A percentile compares a stretch with the other conserved stretches of the same genome.
These are phyloP conservation scores for Choricystis sp. DNA, from an alignment of 139 green algal genomes.

Conservation along the genomic window DNA sequence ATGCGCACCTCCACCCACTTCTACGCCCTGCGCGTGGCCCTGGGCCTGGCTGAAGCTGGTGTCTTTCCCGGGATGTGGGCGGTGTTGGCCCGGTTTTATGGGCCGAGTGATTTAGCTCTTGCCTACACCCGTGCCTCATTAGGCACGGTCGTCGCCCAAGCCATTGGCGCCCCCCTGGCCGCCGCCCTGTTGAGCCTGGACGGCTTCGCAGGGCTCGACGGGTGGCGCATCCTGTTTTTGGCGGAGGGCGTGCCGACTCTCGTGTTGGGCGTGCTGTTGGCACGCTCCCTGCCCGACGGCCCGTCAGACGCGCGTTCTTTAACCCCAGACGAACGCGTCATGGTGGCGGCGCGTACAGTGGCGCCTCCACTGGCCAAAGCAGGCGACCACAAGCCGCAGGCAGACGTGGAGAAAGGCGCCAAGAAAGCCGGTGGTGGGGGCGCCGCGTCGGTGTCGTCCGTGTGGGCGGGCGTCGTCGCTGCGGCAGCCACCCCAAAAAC, in stretches of 20 bases:
- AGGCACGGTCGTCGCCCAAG: constrained; percentile 20
- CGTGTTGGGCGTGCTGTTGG: constrained; percentile 20
- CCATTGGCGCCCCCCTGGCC: constrained; percentile 39
- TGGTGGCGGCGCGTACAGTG: not conserved
- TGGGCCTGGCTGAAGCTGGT: constrained; percentile 46
- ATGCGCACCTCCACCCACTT: constrained; percentile 26
- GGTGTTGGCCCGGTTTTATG: constrained; percentile 30
- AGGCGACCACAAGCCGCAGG: no score
- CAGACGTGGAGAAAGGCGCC: not conserved
- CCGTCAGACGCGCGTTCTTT: constrained; percentile 28
- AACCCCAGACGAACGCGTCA: constrained; percentile 19
- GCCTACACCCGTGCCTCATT: constrained; percentile 21
- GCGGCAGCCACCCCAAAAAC: constrained; percentile 5
- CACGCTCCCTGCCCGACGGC: constrained; percentile 7
- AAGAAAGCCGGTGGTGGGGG: not conserved
- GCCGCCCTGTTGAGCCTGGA: constrained; percentile 45
- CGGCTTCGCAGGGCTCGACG: constrained; percentile 30
- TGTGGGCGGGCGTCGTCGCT: not conserved
- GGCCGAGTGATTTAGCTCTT: constrained; percentile 12
- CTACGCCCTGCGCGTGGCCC: constrained; percentile 42
- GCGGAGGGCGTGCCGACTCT: constrained; percentile 31
- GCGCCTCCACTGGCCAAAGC: no score
- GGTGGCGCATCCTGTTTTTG: constrained; percentile 64
- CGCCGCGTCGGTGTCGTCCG: not conserved
- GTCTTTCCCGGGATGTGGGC: constrained; percentile 50